Base-by-base conservation (phyloP, 2,329 filamentous ascomycete species). In the Penicillium sp. region DNA sequence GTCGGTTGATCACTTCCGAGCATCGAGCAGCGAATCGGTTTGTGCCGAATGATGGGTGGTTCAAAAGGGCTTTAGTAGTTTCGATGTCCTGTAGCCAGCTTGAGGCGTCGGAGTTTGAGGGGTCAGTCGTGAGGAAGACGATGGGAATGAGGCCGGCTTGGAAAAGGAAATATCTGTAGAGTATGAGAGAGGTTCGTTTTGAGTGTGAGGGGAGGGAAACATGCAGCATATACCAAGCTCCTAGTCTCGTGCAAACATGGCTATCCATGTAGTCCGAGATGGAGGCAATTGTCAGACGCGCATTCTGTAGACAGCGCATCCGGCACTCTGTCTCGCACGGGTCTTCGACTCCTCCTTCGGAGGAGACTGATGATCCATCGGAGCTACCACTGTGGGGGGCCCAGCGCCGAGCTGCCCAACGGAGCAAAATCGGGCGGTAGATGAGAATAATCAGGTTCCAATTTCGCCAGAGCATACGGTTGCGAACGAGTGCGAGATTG, bases 401-500 rank as follows among this genome's bases (percentile, higher is more conserved):
- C 66, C 67, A 70, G 56, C 67, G 61, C 54, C 67, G 64, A 29
- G 67, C 66, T 18, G 72, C 70, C 72, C 72, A 74, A 23, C 70
- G 70, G 21, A 76, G 66, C 4, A 77, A 59, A 34, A 76, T 70
- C 2, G 74, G 74, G 16, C 74, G 69, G 44, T 75, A 76, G 21
- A 76, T 67, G 18, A 77, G 66, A 45, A 76, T 76, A 5, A 72
- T 66, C 45, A 77, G 55, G 42, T 76, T 75, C 67, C 73, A 74
- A 49, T 71, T 69, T 41, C 75, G 68, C 75, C 74, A 77, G 46
- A 72, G 65, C 16, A 76, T 60, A 23, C 70, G 65, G 38, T 70
- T 72, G 31, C 73, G 69, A 33, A 73, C 69, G 15, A 76, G 61
- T 10, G 72, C 68, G 36, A 72, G 65, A 15, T 68, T 67, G 39